Evolutionary conservation across 352 stramenopile species (phyloP).

Genomic region (Phytophthora tubulina): DNA sequence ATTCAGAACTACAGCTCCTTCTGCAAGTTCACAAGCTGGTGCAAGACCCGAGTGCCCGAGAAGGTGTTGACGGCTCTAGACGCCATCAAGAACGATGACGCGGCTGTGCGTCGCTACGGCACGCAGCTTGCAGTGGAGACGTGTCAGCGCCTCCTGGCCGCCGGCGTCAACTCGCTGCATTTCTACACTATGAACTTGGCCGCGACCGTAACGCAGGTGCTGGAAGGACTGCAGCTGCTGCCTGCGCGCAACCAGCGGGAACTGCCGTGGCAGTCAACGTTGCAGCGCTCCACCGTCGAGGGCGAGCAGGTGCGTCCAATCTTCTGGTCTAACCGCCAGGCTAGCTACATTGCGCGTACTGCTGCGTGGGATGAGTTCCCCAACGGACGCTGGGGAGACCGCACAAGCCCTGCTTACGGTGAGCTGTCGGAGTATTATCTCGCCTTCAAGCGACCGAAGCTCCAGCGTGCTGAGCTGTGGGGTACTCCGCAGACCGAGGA

Average conservation of each 20-base stretch:
- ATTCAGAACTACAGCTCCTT: constrained; percentile 97
- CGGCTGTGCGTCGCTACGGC: constrained; percentile 94
- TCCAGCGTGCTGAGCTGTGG: constrained; percentile 80
- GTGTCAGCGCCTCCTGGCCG: constrained; percentile 90
- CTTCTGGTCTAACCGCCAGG: constrained; percentile 98
- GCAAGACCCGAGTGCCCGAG: constrained; percentile 95
- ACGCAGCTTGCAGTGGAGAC: constrained; percentile 95
- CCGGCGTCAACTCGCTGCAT: constrained; percentile 85
- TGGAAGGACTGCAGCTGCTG: constrained; percentile 81
- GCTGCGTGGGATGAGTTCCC: constrained; percentile 97
- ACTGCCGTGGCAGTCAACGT: constrained; percentile 77
- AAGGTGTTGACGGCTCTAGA: constrained; percentile 80
- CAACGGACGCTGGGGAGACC: constrained; percentile 96
- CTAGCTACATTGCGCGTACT: constrained; percentile 97
- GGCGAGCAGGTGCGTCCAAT: constrained; percentile 96
- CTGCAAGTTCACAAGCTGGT: constrained; percentile 98
- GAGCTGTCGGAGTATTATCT: constrained; percentile 97
- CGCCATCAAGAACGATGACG: constrained; percentile 95
- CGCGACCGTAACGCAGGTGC: constrained; percentile 84
- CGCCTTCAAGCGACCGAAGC: constrained; percentile 83
- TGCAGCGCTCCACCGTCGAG: constrained; percentile 70
- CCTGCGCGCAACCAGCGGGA: constrained; percentile 70
- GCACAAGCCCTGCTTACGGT: constrained; percentile 95
- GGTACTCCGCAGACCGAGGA: constrained; percentile 82
- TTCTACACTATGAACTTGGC: constrained; percentile 98